These are phyloP conservation scores for Globisporangium takayamanum DNA, from an alignment of 352 stramenopile genomes.

Conservation along the genomic window DNA sequence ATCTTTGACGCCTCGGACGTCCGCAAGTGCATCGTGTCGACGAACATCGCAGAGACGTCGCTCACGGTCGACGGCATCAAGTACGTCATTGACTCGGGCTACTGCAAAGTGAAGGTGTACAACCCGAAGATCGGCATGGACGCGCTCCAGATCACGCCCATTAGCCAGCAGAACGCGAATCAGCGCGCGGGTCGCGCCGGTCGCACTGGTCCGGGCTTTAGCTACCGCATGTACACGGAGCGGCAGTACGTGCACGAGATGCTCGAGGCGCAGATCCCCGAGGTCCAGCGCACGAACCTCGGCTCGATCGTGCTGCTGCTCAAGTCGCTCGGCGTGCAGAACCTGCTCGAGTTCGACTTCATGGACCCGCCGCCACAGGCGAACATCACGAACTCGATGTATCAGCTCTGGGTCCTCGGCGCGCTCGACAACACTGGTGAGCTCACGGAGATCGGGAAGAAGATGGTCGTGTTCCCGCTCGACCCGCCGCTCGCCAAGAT, in stretches of 20 bases:
- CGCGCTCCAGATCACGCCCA: conserved; percentile 92
- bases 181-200: conserved; percentile 94
- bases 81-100: conserved; percentile 97
- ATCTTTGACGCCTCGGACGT: conserved; percentile 95
- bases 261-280: conserved; percentile 95
- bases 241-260: conserved; percentile 96
- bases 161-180: conserved; percentile 97
- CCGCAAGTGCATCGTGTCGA: conserved; percentile 97
- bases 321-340: conserved; percentile 96
- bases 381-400: conserved; percentile 98
- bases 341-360: conserved; percentile 97
- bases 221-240: conserved; percentile 97
- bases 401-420: conserved; percentile 98
- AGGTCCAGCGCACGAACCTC: conserved; percentile 98
- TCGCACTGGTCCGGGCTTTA: conserved; percentile 86
- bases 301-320: conserved; percentile 96
- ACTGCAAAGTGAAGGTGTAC: conserved; percentile 99
- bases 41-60: conserved; percentile 97
- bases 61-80: conserved; percentile 96
- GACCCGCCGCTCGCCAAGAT: conserved; percentile 95
- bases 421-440: conserved; percentile 97
- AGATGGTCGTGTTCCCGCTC: conserved; percentile 98
- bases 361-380: conserved; percentile 96
- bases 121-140: conserved; percentile 99
- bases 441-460: conserved; percentile 93